Conservation (phyloP, 2,329 filamentous ascomycete genomes). For the Plectosphaerella sp. region DNA sequence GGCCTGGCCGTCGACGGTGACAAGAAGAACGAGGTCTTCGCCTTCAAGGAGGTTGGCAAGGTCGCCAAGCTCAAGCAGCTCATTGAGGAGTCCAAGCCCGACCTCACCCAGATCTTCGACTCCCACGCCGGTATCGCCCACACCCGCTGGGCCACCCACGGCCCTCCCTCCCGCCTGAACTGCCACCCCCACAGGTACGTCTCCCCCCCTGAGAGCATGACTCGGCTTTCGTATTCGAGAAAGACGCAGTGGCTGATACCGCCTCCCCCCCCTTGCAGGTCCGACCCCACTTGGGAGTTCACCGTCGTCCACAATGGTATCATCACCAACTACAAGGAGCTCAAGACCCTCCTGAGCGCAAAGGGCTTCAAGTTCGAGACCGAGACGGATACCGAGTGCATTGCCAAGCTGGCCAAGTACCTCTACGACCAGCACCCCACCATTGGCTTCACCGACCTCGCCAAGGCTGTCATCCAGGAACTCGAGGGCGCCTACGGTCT, state of each 20-base stretch:
- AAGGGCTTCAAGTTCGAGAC: constrained; percentile 99
- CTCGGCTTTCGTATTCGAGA: background rate
- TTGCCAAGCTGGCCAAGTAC: constrained; percentile 98
- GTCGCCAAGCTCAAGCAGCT: constrained; percentile 93
- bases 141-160: constrained; percentile 98
- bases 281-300: constrained; percentile 94
- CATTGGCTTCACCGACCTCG: constrained; percentile 93
- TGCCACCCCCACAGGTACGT: constrained; percentile 96
- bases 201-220: constrained; percentile 3
- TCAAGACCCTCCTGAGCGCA: constrained; percentile 84
- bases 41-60: constrained; percentile 99
- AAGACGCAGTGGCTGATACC: background rate
- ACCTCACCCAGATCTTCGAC: constrained; percentile 91
- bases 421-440: constrained; percentile 91
- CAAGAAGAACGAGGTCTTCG: constrained; percentile 96
- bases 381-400: constrained; percentile 98
- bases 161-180: constrained; percentile 86
- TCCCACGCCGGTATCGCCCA: constrained; percentile 98
- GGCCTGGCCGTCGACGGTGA: constrained; percentile 94
- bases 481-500: constrained; percentile 97
- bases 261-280: constrained; percentile 47
- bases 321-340: constrained; percentile 99
- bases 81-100: constrained; percentile 76
- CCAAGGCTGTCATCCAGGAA: constrained; percentile 97
- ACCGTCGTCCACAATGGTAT: constrained; percentile 98